A percentile compares a stretch with the other conserved stretches of the same genome.
Evolutionary conservation across 2,329 filamentous ascomycete species (phyloP).

Genomic region (Colletotrichum tropicicola): DNA sequence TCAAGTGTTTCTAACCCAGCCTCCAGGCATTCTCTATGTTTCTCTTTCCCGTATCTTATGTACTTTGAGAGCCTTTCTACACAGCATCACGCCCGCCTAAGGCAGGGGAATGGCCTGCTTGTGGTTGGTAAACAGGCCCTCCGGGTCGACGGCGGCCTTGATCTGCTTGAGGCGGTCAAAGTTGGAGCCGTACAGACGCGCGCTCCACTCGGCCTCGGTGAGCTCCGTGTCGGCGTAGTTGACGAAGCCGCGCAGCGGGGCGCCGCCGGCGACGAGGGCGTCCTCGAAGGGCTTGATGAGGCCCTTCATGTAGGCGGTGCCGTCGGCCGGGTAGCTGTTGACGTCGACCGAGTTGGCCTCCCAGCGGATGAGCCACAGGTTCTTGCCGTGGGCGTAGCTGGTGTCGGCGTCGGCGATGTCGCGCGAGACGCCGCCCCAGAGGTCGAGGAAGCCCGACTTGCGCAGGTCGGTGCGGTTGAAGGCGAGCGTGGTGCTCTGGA

Average conservation of each 20-base stretch:
- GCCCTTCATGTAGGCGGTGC: conserved; percentile 54
- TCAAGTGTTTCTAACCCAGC: not conserved
- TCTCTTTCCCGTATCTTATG: too few species aligned
- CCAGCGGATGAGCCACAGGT: conserved; percentile 46
- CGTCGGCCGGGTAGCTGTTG: conserved; percentile 57
- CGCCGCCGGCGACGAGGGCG: conserved; percentile 21
- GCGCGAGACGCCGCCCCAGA: conserved; percentile 31
- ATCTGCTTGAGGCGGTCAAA: conserved; percentile 29
- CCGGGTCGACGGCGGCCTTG: conserved; percentile 28
- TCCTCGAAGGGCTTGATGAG: conserved; percentile 40
- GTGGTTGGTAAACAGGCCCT: conserved; percentile 28
- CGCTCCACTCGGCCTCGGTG: conserved; percentile 26
- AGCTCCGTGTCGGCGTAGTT: conserved; percentile 32
- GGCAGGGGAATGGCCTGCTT: conserved; percentile 30
- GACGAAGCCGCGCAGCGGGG: conserved; percentile 26
- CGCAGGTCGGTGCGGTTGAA: conserved; percentile 29
- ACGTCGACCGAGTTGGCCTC: conserved; percentile 43
- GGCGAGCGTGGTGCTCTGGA: conserved; percentile 17
- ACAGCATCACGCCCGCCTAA: not conserved
- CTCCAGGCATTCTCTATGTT: not conserved
- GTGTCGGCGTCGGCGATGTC: conserved; percentile 47
- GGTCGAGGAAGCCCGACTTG: conserved; percentile 30
- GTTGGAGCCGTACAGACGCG: conserved; percentile 29
- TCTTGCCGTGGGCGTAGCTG: conserved; percentile 48
- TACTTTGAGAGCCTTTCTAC: not conserved